Evolutionary conservation across 257 asterid genomes (phyloP).

Genomic region (Pogostemon cablin): DNA sequence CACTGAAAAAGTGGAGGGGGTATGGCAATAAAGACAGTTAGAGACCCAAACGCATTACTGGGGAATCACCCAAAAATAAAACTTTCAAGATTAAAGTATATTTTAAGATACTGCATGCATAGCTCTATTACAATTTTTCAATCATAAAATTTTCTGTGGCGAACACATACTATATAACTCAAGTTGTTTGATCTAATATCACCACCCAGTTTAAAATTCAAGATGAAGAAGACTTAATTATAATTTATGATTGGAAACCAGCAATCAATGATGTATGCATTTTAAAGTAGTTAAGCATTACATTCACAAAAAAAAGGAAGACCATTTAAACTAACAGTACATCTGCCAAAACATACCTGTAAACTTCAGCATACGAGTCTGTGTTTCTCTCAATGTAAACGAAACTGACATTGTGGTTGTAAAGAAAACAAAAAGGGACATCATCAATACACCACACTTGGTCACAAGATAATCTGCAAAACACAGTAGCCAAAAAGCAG

Average conservation of each 20-base stretch:
- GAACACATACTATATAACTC: conserved; percentile 24
- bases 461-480: conserved; percentile 96
- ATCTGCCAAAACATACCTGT: conserved; percentile 68
- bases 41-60: background rate
- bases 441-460: conserved; percentile 95
- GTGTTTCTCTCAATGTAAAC: conserved; percentile 97
- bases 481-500: conserved; percentile 31
- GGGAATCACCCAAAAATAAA: conserved; percentile 23
- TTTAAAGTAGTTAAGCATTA: background rate
- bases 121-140: conserved; percentile 21
- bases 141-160: conserved; percentile 17
- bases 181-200: conserved; percentile 23
- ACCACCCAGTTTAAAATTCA: conserved; percentile 27
- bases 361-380: conserved; percentile 98
- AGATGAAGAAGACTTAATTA: conserved; percentile 23
- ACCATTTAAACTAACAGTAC: conserved; percentile 18
- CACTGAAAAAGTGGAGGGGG: conserved; percentile 55
- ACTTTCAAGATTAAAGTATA: conserved; percentile 25
- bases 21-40: conserved; percentile 26
- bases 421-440: conserved; percentile 99
- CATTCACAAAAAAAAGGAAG: conserved; percentile 21
- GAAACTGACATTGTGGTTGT: conserved; percentile 99
- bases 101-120: conserved; percentile 12
- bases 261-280: conserved; percentile 14
- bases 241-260: conserved; percentile 24